Evolutionary conservation across 2,329 filamentous ascomycete species (phyloP).

Genomic region (Neofusicoccum sp.): DNA sequence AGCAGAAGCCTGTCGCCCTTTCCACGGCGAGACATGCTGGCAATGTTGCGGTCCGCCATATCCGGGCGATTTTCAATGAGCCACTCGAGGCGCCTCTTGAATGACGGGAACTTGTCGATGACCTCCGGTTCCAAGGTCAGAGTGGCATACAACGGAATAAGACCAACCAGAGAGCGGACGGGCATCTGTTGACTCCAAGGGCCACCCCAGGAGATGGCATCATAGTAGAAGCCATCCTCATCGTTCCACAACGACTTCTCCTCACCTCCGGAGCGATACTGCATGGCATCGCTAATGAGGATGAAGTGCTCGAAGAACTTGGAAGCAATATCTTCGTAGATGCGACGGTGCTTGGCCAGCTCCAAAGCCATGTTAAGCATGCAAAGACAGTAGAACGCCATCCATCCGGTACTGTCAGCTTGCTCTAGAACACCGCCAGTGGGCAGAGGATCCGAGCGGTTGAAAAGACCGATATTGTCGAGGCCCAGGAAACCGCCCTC

Average conservation of each 20-base stretch:
- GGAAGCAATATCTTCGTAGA: constrained; percentile 93
- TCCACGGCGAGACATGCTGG: constrained; percentile 84
- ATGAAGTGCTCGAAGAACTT: constrained; percentile 99
- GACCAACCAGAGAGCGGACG: constrained; percentile 84
- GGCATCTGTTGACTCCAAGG: constrained; percentile 92
- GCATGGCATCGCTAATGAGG: constrained; percentile 95
- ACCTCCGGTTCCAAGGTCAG: constrained; percentile 91
- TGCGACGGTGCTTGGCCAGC: constrained; percentile 89
- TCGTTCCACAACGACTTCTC: constrained; percentile 95
- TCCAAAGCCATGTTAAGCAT: constrained; percentile 98
- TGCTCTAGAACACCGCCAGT: constrained; percentile 93
- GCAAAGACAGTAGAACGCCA: constrained; percentile 94
- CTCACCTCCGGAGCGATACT: constrained; percentile 63
- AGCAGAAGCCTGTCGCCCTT: constrained; percentile 86
- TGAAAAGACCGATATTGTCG: constrained; percentile 97
- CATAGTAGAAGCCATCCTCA: constrained; percentile 96
- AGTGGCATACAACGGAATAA: constrained; percentile 91
- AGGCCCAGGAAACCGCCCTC: constrained; percentile 93
- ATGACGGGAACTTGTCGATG: constrained; percentile 84
- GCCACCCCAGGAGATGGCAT: constrained; percentile 94
- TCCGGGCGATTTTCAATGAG: constrained; percentile 87
- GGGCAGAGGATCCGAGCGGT: constrained; percentile 89
- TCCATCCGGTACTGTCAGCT: constrained; percentile 97
- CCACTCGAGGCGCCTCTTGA: constrained; percentile 92
- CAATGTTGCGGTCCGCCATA: constrained; percentile 88